phyloP scores from a whole-genome alignment of 106 monocot genomes.

The Narthecium ossifragum region DNA sequence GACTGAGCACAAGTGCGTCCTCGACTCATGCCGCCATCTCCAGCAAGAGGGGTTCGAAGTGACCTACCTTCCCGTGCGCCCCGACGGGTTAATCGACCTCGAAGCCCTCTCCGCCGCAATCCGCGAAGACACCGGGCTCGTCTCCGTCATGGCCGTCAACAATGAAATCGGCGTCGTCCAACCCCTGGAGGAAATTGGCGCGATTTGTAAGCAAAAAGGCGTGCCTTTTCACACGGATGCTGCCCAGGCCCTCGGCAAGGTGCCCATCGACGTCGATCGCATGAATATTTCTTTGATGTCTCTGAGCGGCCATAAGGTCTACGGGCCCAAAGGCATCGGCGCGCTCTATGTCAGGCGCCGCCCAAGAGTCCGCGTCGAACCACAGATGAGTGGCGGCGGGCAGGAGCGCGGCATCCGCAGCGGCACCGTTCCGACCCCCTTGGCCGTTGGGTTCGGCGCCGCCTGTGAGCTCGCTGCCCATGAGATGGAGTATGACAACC shows the following conservation, averaged over 20 bases:
- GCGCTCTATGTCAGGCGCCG: slow-evolving; percentile 81
- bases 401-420: slow-evolving; percentile 97
- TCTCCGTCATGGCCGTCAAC: slow-evolving; percentile 95
- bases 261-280: slow-evolving; percentile 77
- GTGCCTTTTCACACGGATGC: slow-evolving; percentile 88
- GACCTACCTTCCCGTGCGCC: slow-evolving; percentile 79
- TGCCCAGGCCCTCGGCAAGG: slow-evolving; percentile 89
- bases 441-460: slow-evolving; percentile 78
- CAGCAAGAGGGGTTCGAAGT: slow-evolving; percentile 95
- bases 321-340: slow-evolving; percentile 94
- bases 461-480: slow-evolving; percentile 83
- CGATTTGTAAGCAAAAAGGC: slow-evolving; percentile 68
- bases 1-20: slow-evolving; percentile 99
- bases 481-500: slow-evolving; percentile 87
- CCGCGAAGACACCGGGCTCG: slow-evolving; percentile 83
- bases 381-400: slow-evolving; percentile 97
- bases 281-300: slow-evolving; percentile 96
- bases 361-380: slow-evolving; percentile 80
- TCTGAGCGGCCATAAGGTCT: slow-evolving; percentile 87
- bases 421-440: slow-evolving; percentile 84
- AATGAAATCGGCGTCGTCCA: slow-evolving; percentile 98
- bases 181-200: slow-evolving; percentile 85
- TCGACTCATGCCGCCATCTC: slow-evolving; percentile 91
- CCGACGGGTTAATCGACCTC: slow-evolving; percentile 79
- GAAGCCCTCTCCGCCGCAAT: slow-evolving; percentile 49